Evolutionary conservation across 768 basidiomycete genomes (phyloP).

Genomic region (Tulasnella sp.): DNA sequence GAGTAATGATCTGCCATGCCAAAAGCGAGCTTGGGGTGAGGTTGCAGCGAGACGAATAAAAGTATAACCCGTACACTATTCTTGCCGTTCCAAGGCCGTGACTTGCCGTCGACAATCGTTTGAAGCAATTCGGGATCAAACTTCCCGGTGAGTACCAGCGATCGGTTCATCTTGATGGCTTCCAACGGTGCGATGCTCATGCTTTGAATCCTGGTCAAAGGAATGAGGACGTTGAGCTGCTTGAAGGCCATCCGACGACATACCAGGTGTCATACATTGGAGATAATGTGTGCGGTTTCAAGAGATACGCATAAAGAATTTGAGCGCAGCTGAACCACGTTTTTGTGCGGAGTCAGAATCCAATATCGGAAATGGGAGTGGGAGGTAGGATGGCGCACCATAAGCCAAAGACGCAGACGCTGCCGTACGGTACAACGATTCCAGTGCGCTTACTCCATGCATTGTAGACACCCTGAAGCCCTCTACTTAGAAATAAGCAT

Average conservation of each 20-base stretch:
- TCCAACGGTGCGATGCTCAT: slow-evolving; percentile 11
- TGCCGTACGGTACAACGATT: slow-evolving; percentile 70
- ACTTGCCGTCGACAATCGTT: slow-evolving; percentile 31
- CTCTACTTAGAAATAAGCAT: slow-evolving; percentile 35
- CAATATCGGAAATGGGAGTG: too few relatives aligned
- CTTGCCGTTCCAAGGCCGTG: slow-evolving; percentile 29
- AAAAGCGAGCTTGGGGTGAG: neutral
- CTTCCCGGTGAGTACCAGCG: slow-evolving; percentile 45
- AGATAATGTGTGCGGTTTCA: slow-evolving; percentile 79
- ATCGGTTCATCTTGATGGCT: slow-evolving; percentile 45
- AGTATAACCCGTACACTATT: neutral
- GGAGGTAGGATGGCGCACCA: slow-evolving; percentile 43
- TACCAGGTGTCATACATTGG: slow-evolving; percentile 66
- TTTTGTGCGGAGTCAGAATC: too few relatives aligned
- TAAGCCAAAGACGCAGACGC: slow-evolving; percentile 67
- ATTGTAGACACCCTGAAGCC: slow-evolving; percentile 85
- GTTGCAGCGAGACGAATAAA: neutral
- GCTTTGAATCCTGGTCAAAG: slow-evolving; percentile 9
- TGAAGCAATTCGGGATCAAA: slow-evolving; percentile 35
- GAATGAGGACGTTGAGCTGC: neutral
- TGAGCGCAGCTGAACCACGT: slow-evolving; percentile 55
- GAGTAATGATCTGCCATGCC: slow-evolving; percentile 3
- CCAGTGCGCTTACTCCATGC: slow-evolving; percentile 56
- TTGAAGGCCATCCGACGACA: slow-evolving; percentile 17
- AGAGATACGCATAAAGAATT: slow-evolving; percentile 69